phyloP scores from a whole-genome alignment of 2,329 filamentous ascomycete genomes.

The Epichloe gansuensis region DNA sequence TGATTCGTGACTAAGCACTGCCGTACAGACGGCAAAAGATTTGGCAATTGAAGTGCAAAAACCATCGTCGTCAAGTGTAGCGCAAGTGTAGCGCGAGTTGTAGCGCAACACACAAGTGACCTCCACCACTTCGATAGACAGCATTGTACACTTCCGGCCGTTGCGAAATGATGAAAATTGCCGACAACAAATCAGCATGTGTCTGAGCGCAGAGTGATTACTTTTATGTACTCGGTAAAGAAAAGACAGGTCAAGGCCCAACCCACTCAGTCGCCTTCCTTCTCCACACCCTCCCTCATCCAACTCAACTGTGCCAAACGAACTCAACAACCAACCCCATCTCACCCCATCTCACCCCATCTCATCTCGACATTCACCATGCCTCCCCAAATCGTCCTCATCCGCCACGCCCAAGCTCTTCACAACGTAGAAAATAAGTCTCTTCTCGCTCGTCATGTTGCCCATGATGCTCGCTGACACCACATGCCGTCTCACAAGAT shows the following conservation, averaged over 20 bases:
- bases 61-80: background rate
- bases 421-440: slow-evolving; percentile 41
- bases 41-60: slow-evolving; percentile 10
- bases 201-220: no score
- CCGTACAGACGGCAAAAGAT: slow-evolving; percentile 9
- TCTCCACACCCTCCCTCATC: background rate
- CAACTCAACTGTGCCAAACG: background rate
- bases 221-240: no score
- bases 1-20: background rate
- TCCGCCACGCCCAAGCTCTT: slow-evolving; percentile 73
- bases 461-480: slow-evolving; percentile 6
- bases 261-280: background rate
- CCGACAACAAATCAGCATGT: no score
- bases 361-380: slow-evolving; percentile 18
- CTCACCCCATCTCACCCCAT: background rate
- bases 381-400: slow-evolving; percentile 56
- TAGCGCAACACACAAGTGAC: no score
- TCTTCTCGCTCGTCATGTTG: background rate
- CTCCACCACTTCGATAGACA: no score
- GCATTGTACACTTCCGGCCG: no score
- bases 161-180: no score
- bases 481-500: slow-evolving; percentile 24
- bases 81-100: background rate
- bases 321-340: background rate
- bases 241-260: no score